Evolutionary conservation across 352 stramenopile species (phyloP), one percentile per base, ranked within the genome.

Genomic region (Phytophthora colocasiae): DNA sequence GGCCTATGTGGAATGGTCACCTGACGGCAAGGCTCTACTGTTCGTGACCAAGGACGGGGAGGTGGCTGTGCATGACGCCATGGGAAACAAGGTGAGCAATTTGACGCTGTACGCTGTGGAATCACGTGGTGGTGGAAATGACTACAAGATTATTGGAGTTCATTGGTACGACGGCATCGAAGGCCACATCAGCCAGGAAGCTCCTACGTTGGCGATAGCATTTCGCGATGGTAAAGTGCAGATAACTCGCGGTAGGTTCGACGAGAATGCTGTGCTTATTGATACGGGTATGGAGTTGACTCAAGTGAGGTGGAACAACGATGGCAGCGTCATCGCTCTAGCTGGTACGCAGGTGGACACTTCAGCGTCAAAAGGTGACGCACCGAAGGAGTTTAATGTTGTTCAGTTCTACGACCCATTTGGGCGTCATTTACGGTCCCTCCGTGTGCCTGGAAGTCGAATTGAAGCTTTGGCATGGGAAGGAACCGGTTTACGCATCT

Each of bases 391-490:
- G 55, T 88, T 85, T 48, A 95, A 92, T 38, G 67, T 94, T 26
- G 91, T 98, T 43, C 90, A 98, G 73, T 98, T 98, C 64, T 98
- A 98, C 77, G 82, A 92, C 31, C 89, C 90, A 2, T 96, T 92
- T 60, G 93, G 93, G 1, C 79, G 78, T 9, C 83, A 95, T 51
- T 39, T 98, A 49, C 90, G 90, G 4, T 93, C 89, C 36, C 78
- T 98, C 22, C 81, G 93, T 26, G 89, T 98, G 4, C 94, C 95
- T 4, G 92, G 93, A 6, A 89, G 75, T 46, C 71, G 78, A 32
- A 97, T 98, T 55, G 88, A 94, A 66, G 83, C 85, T 8, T 66
- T 98, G 6, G 89, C 89, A 26, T 98, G 95, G 95, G 95, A 98
- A 80, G 92, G 93, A 54, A 83, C 79, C 2, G 93, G 94, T 12